phyloP scores from a whole-genome alignment of 495 filamentous ascomycete genomes.

The Penicillium coffeae region DNA sequence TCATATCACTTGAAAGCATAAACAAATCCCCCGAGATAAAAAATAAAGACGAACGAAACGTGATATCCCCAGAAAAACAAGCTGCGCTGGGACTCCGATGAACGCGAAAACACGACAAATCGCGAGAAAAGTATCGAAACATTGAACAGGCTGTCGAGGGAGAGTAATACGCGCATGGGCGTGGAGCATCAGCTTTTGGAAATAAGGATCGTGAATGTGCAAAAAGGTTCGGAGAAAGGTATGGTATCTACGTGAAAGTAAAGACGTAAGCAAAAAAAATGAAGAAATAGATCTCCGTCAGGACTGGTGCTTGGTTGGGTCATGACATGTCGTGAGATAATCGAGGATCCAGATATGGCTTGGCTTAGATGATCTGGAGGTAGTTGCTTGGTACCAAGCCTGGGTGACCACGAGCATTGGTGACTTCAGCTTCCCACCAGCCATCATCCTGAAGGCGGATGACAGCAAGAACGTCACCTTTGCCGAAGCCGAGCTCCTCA shows the following conservation, averaged over 20 bases:
- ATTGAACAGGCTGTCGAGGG: slow-evolving; percentile 4
- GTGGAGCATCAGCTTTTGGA: slow-evolving; percentile 8
- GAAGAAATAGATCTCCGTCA: slow-evolving; percentile 24
- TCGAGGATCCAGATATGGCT: neutral
- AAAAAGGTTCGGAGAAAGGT: slow-evolving; percentile 5
- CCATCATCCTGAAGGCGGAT: slow-evolving; percentile 92
- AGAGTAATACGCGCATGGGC: neutral
- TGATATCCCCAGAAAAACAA: slow-evolving; percentile 3
- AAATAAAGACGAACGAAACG: slow-evolving; percentile 4
- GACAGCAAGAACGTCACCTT: slow-evolving; percentile 90
- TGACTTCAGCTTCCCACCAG: slow-evolving; percentile 98
- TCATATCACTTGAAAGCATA: neutral
- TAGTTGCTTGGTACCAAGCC: slow-evolving; percentile 98
- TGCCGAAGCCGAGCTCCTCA: slow-evolving; percentile 88
- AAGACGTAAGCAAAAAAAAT: slow-evolving; percentile 11
- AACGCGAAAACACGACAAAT: slow-evolving; percentile 5
- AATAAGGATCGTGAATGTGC: slow-evolving; percentile 24
- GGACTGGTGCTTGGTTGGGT: slow-evolving; percentile 15
- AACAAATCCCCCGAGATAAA: neutral
- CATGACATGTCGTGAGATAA: slow-evolving; percentile 26
- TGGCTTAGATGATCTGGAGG: slow-evolving; percentile 58
- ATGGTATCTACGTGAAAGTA: slow-evolving; percentile 29
- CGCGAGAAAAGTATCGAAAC: slow-evolving; percentile 2
- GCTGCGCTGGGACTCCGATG: slow-evolving; percentile 10
- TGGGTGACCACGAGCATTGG: slow-evolving; percentile 65